Base-by-base conservation (phyloP, 495 filamentous ascomycete genomes). In the Penicillium macrosclerotiorum region DNA sequence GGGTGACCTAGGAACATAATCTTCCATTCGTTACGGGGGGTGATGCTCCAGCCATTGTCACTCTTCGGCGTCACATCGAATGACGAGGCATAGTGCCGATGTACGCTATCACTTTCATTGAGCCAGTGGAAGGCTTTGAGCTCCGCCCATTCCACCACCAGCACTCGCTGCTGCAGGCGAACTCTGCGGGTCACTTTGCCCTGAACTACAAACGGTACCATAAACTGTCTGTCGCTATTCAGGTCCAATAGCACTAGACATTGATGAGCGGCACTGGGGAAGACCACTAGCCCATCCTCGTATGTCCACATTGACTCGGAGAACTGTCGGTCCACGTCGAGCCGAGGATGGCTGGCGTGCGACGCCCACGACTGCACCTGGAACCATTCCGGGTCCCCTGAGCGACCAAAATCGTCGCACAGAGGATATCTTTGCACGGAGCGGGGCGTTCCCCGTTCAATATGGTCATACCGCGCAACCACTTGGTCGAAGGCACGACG, bases 111-210 rank as follows among this genome's bases (percentile, higher is more conserved):
- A 25, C 64, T 69, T 37, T 78, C 76, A 52, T 84, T 81, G 7
- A 81, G 59, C 65, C 75, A 74, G 63, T 80, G 78, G 48, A 75
- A 84, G 2, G 78, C 67, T 14, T 72, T 65, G 1, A 60, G 60
- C 54, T 86, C 80, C 38, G 80, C 82, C 84, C 84, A 88, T 52
- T 88, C 84, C 18, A 86, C 57, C 8, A 86, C 55, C 3, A 88
- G 62, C 13, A 85, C 63, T 3, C 70, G 68, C 24, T 75, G 67
- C 23, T 77, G 72, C 19, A 88, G 60, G 1, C 83, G 72, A 4
- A 84, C 54, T 31, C 83, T 75, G 7, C 84, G 73, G 5, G 86
- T 63, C 17, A 79, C 73, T 47, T 74, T 85, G 4, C 68, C 72
- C 9, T 60, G 53, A 4, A 71, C 62, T 31, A 78, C 68, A 38